These are phyloP conservation scores for Antitrichia curtipendula DNA, from an alignment of 225 moss, liverwort and hornwort species.

Conservation along the genomic window DNA sequence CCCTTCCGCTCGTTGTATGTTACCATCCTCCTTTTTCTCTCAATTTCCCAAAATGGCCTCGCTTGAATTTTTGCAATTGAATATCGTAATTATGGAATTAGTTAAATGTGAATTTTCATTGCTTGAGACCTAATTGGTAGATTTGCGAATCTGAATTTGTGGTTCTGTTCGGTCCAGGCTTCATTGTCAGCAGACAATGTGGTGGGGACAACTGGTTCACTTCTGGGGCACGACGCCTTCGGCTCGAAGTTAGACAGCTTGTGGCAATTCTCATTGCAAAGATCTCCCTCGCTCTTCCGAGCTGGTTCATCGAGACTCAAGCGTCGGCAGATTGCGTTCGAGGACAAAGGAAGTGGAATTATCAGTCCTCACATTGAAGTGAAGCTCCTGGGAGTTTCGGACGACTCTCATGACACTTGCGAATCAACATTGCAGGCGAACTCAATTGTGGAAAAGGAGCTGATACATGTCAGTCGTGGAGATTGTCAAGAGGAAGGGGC, in stretches of 20 bases:
- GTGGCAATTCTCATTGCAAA: conserved; percentile 2
- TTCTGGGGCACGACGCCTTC: not conserved
- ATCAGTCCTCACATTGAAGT: not conserved
- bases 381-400: not conserved
- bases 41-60: not conserved
- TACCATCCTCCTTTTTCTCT: not conserved
- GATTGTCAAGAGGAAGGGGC: not conserved
- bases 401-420: not conserved
- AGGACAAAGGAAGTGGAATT: not conserved
- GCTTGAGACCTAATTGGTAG: not conserved
- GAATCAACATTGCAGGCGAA: not conserved
- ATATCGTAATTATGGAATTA: not conserved
- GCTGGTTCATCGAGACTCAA: not conserved
- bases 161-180: not conserved
- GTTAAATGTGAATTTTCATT: not conserved
- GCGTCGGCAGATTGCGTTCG: conserved; percentile 6
- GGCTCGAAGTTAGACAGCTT: not conserved
- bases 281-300: not conserved
- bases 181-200: conserved; percentile 4
- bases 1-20: conserved; percentile 3
- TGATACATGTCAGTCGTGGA: conserved; percentile 11
- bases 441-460: not conserved
- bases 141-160: not conserved
- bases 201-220: not conserved
- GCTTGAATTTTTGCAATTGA: not conserved